Evolutionary conservation across 306 rosid species (phyloP).

Genomic region (Lathyrus aphaca): DNA sequence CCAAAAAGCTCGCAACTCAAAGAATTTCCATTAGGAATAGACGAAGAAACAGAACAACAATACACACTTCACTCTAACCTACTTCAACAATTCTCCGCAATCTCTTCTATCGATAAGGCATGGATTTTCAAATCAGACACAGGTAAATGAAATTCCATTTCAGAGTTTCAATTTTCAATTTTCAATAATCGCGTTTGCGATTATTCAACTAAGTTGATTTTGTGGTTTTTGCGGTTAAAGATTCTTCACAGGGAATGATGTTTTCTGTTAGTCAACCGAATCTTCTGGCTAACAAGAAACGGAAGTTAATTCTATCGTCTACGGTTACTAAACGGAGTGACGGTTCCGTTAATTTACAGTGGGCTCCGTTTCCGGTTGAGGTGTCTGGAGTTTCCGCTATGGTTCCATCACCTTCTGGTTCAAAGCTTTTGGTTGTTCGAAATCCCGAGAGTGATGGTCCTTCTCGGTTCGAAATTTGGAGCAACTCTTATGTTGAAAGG

Average conservation of each 20-base stretch:
- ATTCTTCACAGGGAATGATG: constrained; percentile 54
- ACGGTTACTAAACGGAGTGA: constrained; percentile 52
- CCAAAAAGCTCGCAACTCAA: constrained; percentile 36
- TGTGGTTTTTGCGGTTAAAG: not conserved
- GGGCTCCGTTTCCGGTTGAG: constrained; percentile 89
- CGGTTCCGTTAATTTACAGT: constrained; percentile 52
- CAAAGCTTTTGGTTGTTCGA: constrained; percentile 69
- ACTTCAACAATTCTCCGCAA: constrained; percentile 65
- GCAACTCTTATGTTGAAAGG: constrained; percentile 57
- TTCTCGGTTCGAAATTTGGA: constrained; percentile 73
- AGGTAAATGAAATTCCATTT: constrained; percentile 38
- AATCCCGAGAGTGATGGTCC: constrained; percentile 76
- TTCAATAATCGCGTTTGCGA: not conserved
- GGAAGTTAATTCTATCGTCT: constrained; percentile 67
- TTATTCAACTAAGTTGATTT: not conserved
- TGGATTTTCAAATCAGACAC: constrained; percentile 68
- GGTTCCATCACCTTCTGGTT: constrained; percentile 85
- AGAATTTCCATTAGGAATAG: constrained; percentile 61
- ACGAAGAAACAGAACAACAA: constrained; percentile 62
- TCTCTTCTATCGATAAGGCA: constrained; percentile 74
- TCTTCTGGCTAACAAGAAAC: constrained; percentile 76
- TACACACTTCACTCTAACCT: constrained; percentile 68
- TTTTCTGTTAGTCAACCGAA: constrained; percentile 76
- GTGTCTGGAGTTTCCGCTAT: constrained; percentile 67
- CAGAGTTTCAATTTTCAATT: not conserved